A percentile compares a stretch with the other conserved stretches of the same genome.
Evolutionary conservation across 1,284 basidiomycete genomes (phyloP).

Genomic region (Gymnopus androsaceus): DNA sequence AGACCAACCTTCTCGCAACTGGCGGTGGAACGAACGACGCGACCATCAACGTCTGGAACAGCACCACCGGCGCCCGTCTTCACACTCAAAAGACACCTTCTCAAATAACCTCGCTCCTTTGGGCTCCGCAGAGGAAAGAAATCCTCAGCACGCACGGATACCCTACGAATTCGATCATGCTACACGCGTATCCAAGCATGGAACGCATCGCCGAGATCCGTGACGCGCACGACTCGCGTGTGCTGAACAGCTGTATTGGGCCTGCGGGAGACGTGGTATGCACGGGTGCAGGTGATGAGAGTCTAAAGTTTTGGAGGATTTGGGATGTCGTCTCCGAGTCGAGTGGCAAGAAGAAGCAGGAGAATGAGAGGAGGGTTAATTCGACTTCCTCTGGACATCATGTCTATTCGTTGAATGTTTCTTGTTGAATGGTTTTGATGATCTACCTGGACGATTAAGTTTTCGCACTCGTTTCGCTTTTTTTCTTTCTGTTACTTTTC

Average conservation of each 20-base stretch:
- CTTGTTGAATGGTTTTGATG: not conserved
- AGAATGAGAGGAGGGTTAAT: slow-evolving; percentile 29
- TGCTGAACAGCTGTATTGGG: slow-evolving; percentile 82
- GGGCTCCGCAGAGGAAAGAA: slow-evolving; percentile 89
- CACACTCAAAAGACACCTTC: slow-evolving; percentile 83
- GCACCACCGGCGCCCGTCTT: slow-evolving; percentile 84
- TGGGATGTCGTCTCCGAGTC: slow-evolving; percentile 64
- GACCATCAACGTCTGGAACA: slow-evolving; percentile 93
- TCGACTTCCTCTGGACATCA: slow-evolving; percentile 15
- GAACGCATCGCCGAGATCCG: slow-evolving; percentile 84
- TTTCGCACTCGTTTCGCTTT: too few relatives aligned
- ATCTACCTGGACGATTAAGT: too few relatives aligned
- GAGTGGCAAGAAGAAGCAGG: slow-evolving; percentile 53
- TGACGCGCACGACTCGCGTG: slow-evolving; percentile 89
- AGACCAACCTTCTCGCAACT: slow-evolving; percentile 86
- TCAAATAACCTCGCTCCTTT: slow-evolving; percentile 92
- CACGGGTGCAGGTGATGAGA: slow-evolving; percentile 92
- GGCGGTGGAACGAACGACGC: slow-evolving; percentile 96
- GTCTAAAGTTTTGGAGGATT: slow-evolving; percentile 89
- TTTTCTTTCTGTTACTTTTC: too few relatives aligned
- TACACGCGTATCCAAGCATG: slow-evolving; percentile 71
- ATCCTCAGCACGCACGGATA: slow-evolving; percentile 93
- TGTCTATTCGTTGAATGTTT: slow-evolving; percentile 16
- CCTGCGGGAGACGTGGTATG: slow-evolving; percentile 89
- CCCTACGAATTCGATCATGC: slow-evolving; percentile 73